These are phyloP conservation scores for Asterochloris erici DNA, from an alignment of 139 green algal species.

Conservation along the genomic window DNA sequence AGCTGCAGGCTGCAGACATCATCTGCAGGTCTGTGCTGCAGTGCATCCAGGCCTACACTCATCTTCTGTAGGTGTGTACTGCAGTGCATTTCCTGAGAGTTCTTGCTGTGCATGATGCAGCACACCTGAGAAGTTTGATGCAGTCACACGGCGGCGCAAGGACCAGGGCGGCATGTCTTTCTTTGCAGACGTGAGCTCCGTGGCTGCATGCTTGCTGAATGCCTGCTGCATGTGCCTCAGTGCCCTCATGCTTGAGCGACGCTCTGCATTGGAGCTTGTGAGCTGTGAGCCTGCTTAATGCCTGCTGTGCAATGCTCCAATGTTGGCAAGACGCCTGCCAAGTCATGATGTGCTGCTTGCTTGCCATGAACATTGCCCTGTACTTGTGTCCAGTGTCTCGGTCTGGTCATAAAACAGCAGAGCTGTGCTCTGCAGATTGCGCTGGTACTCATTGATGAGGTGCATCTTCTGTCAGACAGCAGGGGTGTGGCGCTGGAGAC, in stretches of 20 bases:
- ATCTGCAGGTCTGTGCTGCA: conserved; percentile 52
- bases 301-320: neutral
- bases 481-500: conserved; percentile 80
- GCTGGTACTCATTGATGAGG: conserved; percentile 89
- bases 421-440: conserved; percentile 49
- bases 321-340: neutral
- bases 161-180: conserved; percentile 61
- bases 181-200: conserved; percentile 47
- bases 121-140: conserved; percentile 88
- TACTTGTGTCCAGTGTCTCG: neutral
- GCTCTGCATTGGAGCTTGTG: neutral
- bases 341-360: neutral
- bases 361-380: too few species aligned
- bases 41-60: conserved; percentile 69
- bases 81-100: too few species aligned
- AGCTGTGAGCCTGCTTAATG: neutral
- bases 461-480: conserved; percentile 82
- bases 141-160: conserved; percentile 45
- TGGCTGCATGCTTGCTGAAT: neutral
- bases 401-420: neutral
- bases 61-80: conserved; percentile 88
- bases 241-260: neutral
- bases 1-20: conserved; percentile 74
- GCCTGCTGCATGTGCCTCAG: conserved; percentile 5
- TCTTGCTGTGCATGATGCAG: neutral